Conservation (phyloP, 1,284 basidiomycete genomes). For the Stygiomarasmius scandens region DNA sequence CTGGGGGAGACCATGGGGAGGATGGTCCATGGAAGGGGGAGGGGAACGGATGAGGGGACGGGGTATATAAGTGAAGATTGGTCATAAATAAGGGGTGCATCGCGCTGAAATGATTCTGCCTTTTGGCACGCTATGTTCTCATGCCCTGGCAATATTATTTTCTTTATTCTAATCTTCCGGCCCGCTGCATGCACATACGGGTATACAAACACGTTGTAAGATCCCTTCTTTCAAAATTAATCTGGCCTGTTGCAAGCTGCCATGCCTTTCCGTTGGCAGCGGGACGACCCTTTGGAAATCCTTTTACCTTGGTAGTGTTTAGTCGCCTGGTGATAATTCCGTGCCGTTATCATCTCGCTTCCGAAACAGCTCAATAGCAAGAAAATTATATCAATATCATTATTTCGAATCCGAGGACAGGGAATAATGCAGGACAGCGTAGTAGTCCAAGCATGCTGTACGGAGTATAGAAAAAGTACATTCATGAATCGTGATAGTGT, state of each 20-base stretch:
- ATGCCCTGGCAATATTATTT: not conserved
- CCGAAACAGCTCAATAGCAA: not conserved
- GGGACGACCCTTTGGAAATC: not conserved
- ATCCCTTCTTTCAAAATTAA: not conserved
- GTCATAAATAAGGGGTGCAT: constrained; percentile 33
- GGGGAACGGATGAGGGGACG: constrained; percentile 15
- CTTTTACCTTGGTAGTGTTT: not conserved
- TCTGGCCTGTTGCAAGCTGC: not conserved
- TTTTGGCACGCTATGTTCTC: constrained; percentile 2
- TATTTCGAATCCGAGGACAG: constrained; percentile 1
- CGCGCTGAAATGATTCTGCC: constrained; percentile 14
- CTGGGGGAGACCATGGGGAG: constrained; percentile 49
- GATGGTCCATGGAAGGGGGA: constrained; percentile 26
- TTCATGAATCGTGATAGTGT: constrained; percentile 1
- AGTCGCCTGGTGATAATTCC: not conserved
- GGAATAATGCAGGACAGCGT: not conserved
- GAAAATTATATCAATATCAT: constrained; percentile 1
- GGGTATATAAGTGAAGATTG: not conserved
- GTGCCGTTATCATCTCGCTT: not conserved
- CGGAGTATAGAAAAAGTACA: constrained; percentile 1
- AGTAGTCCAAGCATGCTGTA: not conserved
- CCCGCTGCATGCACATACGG: not conserved
- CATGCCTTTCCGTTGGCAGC: not conserved
- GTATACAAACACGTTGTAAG: not conserved
- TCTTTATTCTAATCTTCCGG: constrained; percentile 6